These are phyloP conservation scores for Aspergillus bridgeri DNA, from an alignment of 495 filamentous ascomycete genomes.

Conservation along the genomic window DNA sequence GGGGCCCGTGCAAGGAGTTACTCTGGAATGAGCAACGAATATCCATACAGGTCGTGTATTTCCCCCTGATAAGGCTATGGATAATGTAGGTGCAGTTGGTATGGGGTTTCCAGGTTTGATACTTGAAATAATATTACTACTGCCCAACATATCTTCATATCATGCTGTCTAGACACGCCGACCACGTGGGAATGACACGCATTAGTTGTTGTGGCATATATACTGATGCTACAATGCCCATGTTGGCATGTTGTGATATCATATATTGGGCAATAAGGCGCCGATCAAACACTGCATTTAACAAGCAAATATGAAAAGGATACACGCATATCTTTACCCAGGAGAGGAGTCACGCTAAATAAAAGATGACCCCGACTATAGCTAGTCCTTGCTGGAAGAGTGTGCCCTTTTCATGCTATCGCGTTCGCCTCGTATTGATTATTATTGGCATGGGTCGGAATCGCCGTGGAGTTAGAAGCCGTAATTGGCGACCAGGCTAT, in stretches of 20 bases:
- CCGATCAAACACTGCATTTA: neutral
- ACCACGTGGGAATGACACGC: neutral
- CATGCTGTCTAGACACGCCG: neutral
- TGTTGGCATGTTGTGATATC: neutral
- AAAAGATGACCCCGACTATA: neutral
- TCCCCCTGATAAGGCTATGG: neutral
- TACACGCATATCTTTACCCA: neutral
- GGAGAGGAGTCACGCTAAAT: neutral
- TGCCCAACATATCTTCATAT: neutral
- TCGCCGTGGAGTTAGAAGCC: neutral
- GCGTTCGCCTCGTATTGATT: neutral
- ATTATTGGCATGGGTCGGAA: neutral
- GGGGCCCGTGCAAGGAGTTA: conserved; percentile 7
- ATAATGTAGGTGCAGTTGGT: neutral
- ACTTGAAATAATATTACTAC: neutral
- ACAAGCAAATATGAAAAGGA: neutral
- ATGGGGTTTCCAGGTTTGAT: too few species aligned
- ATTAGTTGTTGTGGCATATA: neutral
- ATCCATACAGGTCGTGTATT: neutral
- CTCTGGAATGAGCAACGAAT: neutral
- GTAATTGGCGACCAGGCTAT: neutral
- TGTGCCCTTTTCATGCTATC: neutral
- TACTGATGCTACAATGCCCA: neutral
- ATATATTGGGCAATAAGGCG: neutral
- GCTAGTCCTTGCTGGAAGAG: neutral